Evolutionary conservation across 768 basidiomycete genomes (phyloP).

Genomic region (Phaffia australis): DNA sequence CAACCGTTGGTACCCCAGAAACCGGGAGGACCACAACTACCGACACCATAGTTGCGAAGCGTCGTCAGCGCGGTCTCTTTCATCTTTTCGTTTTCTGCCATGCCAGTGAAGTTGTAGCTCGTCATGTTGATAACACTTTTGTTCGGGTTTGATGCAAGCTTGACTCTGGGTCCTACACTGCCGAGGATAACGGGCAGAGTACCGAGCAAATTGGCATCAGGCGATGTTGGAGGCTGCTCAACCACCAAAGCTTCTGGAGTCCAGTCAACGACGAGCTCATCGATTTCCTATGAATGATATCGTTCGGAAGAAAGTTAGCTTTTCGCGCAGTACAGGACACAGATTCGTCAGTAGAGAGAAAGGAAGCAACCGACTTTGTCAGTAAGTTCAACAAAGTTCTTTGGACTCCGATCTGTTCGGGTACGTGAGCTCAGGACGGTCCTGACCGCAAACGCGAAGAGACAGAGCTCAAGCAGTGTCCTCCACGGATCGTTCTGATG

Average conservation of each 20-base stretch:
- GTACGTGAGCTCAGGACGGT: slow-evolving; percentile 86
- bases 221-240: slow-evolving; percentile 45
- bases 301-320: background rate
- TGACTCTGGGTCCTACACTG: slow-evolving; percentile 70
- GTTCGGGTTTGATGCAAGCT: slow-evolving; percentile 45
- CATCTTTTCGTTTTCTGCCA: slow-evolving; percentile 75
- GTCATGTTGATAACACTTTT: slow-evolving; percentile 60
- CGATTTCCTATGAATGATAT: slow-evolving; percentile 65
- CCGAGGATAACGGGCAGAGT: slow-evolving; percentile 69
- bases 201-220: slow-evolving; percentile 12
- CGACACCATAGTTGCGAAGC: slow-evolving; percentile 77
- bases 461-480: slow-evolving; percentile 75
- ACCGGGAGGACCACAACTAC: slow-evolving; percentile 89
- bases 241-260: slow-evolving; percentile 66
- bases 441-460: slow-evolving; percentile 75
- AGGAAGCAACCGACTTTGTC: slow-evolving; percentile 56
- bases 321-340: background rate
- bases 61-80: slow-evolving; percentile 76
- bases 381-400: slow-evolving; percentile 79
- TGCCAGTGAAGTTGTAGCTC: slow-evolving; percentile 81
- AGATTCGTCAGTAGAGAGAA: slow-evolving; percentile 13
- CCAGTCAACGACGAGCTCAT: slow-evolving; percentile 96
- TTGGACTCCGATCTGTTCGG: slow-evolving; percentile 66
- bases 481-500: slow-evolving; percentile 94
- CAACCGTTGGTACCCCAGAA: slow-evolving; percentile 92